phyloP scores from a whole-genome alignment of 2,329 filamentous ascomycete species.

The Fusarium palustre region DNA sequence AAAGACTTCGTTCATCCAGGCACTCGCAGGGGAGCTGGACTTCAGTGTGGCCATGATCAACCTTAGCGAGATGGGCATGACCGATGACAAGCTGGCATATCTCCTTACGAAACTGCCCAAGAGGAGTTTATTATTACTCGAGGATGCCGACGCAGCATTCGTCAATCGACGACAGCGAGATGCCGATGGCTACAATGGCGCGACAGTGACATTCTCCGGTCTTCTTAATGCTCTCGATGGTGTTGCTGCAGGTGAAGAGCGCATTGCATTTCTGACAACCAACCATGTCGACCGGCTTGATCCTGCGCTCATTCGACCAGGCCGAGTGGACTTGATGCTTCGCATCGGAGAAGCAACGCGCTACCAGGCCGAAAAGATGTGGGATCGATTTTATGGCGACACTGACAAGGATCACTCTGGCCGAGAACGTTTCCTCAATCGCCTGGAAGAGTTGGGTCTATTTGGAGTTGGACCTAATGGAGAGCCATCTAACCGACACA shows the following conservation, averaged over 20 bases:
- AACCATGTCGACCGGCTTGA: constrained; percentile 94
- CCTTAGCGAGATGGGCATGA: constrained; percentile 88
- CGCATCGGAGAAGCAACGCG: constrained; percentile 88
- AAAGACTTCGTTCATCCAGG: constrained; percentile 96
- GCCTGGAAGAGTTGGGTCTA: constrained; percentile 76
- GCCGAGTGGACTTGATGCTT: constrained; percentile 92
- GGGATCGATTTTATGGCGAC: constrained; percentile 94
- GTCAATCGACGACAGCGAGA: constrained; percentile 82
- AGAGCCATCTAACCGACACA: constrained; percentile 62
- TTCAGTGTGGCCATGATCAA: constrained; percentile 95
- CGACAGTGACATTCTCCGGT: constrained; percentile 94
- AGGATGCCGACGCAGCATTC: constrained; percentile 94
- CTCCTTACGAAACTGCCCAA: constrained; percentile 87
- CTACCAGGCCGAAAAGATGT: constrained; percentile 87
- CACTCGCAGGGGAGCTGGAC: constrained; percentile 89
- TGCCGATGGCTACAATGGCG: constrained; percentile 84
- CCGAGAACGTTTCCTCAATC: constrained; percentile 76
- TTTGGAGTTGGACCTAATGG: constrained; percentile 68
- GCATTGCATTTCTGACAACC: constrained; percentile 92
- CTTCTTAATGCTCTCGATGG: constrained; percentile 88
- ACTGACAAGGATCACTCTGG: constrained; percentile 73
- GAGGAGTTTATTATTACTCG: constrained; percentile 83
- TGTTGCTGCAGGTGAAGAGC: constrained; percentile 92
- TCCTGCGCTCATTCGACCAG: constrained; percentile 88
- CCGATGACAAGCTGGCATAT: constrained; percentile 88